Evolutionary conservation across 1,284 basidiomycete species (phyloP).

Genomic region (Rhodotorula sp.): DNA sequence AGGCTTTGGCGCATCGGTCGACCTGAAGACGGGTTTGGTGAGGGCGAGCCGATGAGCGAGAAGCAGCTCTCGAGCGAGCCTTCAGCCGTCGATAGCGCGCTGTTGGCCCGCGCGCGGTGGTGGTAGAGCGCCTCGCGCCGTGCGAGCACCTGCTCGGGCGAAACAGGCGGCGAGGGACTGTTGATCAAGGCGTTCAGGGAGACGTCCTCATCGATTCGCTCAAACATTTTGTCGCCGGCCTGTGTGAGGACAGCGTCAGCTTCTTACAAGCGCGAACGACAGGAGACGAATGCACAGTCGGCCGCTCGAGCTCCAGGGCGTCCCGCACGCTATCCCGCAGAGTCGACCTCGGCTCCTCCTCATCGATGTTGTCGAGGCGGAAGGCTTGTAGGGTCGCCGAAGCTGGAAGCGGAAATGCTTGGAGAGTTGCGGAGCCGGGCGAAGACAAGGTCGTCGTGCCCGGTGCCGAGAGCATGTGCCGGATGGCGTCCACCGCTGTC

Average conservation of each 20-base stretch:
- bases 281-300: slow-evolving; percentile 10
- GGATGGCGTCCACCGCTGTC: slow-evolving; percentile 21
- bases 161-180: slow-evolving; percentile 10
- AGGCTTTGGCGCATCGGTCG: slow-evolving; percentile 11
- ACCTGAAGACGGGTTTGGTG: slow-evolving; percentile 4
- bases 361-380: neutral
- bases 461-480: slow-evolving; percentile 11
- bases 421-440: slow-evolving; percentile 11
- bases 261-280: neutral
- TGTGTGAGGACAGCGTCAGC: neutral
- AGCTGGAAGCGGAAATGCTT: neutral
- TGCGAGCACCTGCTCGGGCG: neutral
- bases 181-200: slow-evolving; percentile 29
- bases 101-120: slow-evolving; percentile 11
- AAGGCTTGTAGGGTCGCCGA: neutral
- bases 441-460: neutral
- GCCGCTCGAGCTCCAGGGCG: slow-evolving; percentile 26
- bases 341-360: slow-evolving; percentile 2
- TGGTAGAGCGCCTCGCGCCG: neutral
- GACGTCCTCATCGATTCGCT: slow-evolving; percentile 15
- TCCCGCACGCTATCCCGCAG: slow-evolving; percentile 20
- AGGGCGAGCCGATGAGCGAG: slow-evolving; percentile 19
- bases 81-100: slow-evolving; percentile 17
- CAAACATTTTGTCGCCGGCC: slow-evolving; percentile 38
- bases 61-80: slow-evolving; percentile 19